A percentile compares a stretch with the other conserved stretches of the same genome.
phyloP scores from a whole-genome alignment of 2,329 filamentous ascomycete species.

The Coniochaeta sp. region DNA sequence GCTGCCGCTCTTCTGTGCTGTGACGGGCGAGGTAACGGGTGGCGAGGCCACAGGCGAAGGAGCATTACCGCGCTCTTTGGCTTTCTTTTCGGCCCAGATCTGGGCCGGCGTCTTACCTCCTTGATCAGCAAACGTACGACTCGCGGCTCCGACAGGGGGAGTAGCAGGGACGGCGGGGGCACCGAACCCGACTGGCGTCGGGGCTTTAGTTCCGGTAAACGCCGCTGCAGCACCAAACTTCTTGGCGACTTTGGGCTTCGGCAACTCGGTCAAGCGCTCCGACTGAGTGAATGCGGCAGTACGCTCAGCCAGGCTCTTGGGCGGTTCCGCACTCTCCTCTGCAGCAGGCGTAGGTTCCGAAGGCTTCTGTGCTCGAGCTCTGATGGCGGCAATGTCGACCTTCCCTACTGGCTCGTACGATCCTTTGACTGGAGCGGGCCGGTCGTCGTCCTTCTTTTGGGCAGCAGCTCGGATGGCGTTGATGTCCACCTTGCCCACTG shows the following conservation, averaged over 20 bases:
- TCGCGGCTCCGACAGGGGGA: conserved; percentile 68
- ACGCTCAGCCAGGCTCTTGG: conserved; percentile 65
- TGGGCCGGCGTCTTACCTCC: conserved; percentile 96
- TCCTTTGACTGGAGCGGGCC: conserved; percentile 80
- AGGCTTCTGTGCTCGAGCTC: conserved; percentile 68
- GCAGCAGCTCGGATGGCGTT: conserved; percentile 74
- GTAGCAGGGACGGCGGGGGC: conserved; percentile 52
- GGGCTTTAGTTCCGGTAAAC: conserved; percentile 86
- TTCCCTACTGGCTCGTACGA: conserved; percentile 93
- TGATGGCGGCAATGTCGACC: conserved; percentile 93
- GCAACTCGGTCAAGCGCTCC: conserved; percentile 76
- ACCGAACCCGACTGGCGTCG: conserved; percentile 63
- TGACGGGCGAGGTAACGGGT: conserved; percentile 43
- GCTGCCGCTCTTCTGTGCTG: conserved; percentile 63
- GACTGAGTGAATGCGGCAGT: conserved; percentile 67
- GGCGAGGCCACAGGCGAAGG: conserved; percentile 37
- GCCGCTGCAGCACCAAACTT: conserved; percentile 66
- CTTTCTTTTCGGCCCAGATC: conserved; percentile 96
- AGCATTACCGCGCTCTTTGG: conserved; percentile 56
- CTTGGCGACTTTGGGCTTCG: conserved; percentile 92
- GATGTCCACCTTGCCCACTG: conserved; percentile 96
- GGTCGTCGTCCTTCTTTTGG: conserved; percentile 63
- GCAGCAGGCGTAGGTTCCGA: conserved; percentile 19
- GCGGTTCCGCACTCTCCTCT: conserved; percentile 24
- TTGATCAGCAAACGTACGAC: conserved; percentile 88